Base-by-base conservation (phyloP, 352 stramenopile species). In the Halophytophthora batemanensis region DNA sequence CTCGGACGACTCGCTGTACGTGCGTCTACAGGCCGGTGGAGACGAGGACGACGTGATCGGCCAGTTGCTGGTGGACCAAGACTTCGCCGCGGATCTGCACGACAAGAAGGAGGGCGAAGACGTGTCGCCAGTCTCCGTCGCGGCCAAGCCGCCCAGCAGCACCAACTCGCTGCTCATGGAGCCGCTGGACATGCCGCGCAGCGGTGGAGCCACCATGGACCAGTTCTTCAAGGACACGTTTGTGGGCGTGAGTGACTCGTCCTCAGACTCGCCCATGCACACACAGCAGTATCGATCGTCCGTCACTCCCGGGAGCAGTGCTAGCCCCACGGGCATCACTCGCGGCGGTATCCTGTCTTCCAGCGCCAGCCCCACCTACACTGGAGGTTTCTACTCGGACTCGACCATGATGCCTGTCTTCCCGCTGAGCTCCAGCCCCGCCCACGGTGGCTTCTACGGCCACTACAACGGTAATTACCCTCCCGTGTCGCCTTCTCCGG, bases 21-120 rank as follows among this genome's bases (percentile, higher is more conserved):
- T 63, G 28, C 61, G 66, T 0, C 47, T 73, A 2, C 17, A 65
- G 25, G 46, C 45, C 42, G 37, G 48, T 0, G 41, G 53, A 0
- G 53, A 66, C n/a, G 75, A 83, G 34, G 72, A 82, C 46, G 69
- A 75, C 28, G 61, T 72, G 41, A 68, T 86, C 39, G 61, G 49
- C 0, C 67, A 82, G 29, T 60, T 86, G 33, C 55, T 86, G 3
- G 67, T 47, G 18, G 67, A 78, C 3, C 67, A 80, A 13, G 69
- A 80, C 29, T 80, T 80, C 31, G 43, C 59, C 1, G 69, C 78
- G 13, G 59, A 64, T 14, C 55, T 54, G 5, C 28, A 37, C 45
- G 49, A 56, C 25, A 63, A 62, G 37, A 64, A 69, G 37, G 48
- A 66, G 23, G 6, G 29, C 12, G 49, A 60, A 8, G 25, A 31